These are phyloP conservation scores for Echria macrotheca DNA, from an alignment of 495 filamentous ascomycete genomes.

Conservation along the genomic window DNA sequence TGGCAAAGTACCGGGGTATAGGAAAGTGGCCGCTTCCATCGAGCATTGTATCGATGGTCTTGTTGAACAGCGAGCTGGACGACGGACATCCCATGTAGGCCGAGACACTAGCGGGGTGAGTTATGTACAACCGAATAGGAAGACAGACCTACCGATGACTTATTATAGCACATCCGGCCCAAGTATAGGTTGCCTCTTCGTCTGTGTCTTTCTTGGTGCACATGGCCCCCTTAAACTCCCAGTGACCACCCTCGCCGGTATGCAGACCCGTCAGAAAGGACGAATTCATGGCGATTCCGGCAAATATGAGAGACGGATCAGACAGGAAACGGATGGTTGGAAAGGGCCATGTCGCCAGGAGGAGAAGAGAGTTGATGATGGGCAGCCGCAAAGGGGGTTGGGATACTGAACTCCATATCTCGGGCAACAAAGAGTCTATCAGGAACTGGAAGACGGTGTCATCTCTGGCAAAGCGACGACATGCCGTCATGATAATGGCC, in stretches of 20 bases:
- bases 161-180: slow-evolving; percentile 41
- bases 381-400: slow-evolving; percentile 31
- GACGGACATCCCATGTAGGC: slow-evolving; percentile 37
- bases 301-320: slow-evolving; percentile 38
- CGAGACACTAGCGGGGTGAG: slow-evolving; percentile 18
- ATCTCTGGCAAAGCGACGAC: slow-evolving; percentile 37
- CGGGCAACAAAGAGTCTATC: slow-evolving; percentile 31
- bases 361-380: slow-evolving; percentile 38
- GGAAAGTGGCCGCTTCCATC: slow-evolving; percentile 32
- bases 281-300: slow-evolving; percentile 35
- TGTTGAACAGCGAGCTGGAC: slow-evolving; percentile 35
- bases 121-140: no score
- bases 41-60: slow-evolving; percentile 35
- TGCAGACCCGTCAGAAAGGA: slow-evolving; percentile 37
- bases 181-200: slow-evolving; percentile 41
- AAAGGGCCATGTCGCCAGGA: slow-evolving; percentile 39
- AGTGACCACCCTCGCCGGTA: slow-evolving; percentile 36
- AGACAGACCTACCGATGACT: slow-evolving; percentile 30
- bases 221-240: slow-evolving; percentile 31
- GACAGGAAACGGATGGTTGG: slow-evolving; percentile 38
- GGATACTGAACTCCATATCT: slow-evolving; percentile 32
- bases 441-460: slow-evolving; percentile 37
- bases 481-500: slow-evolving; percentile 40
- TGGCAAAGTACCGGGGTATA: slow-evolving; percentile 34
- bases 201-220: slow-evolving; percentile 31